Base-by-base conservation (phyloP, 805 yeast genomes). In the Teunomyces funiuensis region DNA sequence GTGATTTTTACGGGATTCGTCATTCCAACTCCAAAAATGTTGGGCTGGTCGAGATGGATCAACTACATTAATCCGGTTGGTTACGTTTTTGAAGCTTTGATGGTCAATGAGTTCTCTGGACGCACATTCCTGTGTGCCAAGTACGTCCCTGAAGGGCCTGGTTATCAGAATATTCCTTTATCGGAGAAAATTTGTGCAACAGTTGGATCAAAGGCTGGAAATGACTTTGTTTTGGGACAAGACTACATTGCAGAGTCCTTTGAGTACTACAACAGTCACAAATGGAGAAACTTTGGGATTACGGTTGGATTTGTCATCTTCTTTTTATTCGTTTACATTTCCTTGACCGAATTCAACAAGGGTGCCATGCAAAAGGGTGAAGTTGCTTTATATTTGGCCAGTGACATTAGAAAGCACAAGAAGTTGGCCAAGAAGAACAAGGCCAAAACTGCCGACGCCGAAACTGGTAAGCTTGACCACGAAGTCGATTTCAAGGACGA, bases 331-430 rank as follows among this genome's bases (percentile, higher is more conserved):
- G 66, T 76, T 8, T 83, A 83, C 57, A 58, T 85, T 44, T 26
- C 65, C 2, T 65, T 79, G 43, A 73, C 79, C 40, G 90, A 85
- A 57, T 63, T 54, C 47, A 78, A 79, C 52, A 75, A 73, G 54
- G 80, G 83, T 57, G 79, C 85, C 2, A 71, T 74, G 68, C 85
- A 80, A 60, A 79, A 79, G 62, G 90, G 90, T 69, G 90, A 84
- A 60, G 71, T 83, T 23, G 63, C 82, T 46, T 70, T 84, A 18
- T 83, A 79, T 69, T 80, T 77, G 54, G 61, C 63, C 33, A 62
- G 74, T 2, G 66, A 77, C 39, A 63, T 80, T 56, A 67, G 58
- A 37, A 73, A 72, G 47, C 46, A 77, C 54, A 72, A 63, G 51
- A 79, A 76, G 50, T 57, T 66, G 36, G 55, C 60, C 17, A 58